A percentile compares a stretch with the other conserved stretches of the same genome.
These are phyloP conservation scores for Geosmithia putterillii DNA, from an alignment of 2,329 filamentous ascomycete species.

Conservation along the genomic window DNA sequence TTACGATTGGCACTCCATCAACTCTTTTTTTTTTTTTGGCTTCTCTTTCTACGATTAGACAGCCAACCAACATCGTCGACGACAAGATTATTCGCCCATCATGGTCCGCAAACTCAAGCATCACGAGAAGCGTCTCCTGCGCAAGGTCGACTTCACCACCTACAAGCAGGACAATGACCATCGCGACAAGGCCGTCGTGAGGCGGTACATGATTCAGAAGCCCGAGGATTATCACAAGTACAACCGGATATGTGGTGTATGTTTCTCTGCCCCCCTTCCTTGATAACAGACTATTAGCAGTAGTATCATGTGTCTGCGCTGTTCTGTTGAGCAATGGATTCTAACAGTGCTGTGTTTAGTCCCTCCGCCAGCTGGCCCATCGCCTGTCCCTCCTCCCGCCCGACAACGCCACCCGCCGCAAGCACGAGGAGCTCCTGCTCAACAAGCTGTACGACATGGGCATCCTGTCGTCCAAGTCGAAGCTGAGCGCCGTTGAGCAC, in stretches of 20 bases:
- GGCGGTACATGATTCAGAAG: slow-evolving; percentile 86
- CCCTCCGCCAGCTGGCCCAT: slow-evolving; percentile 83
- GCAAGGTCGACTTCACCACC: slow-evolving; percentile 84
- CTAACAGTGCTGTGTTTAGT: slow-evolving; percentile 28
- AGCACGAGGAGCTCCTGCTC: slow-evolving; percentile 77
- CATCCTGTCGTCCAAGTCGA: slow-evolving; percentile 62
- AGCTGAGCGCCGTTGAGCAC: slow-evolving; percentile 76
- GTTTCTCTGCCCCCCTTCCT: slow-evolving; percentile 12
- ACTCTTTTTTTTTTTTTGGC: neutral
- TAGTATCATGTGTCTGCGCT: neutral
- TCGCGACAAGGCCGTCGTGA: slow-evolving; percentile 65
- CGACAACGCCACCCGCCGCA: slow-evolving; percentile 62
- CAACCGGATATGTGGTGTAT: slow-evolving; percentile 55
- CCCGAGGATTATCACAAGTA: slow-evolving; percentile 69
- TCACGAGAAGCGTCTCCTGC: slow-evolving; percentile 92
- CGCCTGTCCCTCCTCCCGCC: slow-evolving; percentile 73
- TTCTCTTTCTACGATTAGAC: neutral
- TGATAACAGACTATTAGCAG: slow-evolving; percentile 9
- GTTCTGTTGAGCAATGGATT: neutral
- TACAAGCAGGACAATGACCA: slow-evolving; percentile 85
- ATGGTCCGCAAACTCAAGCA: slow-evolving; percentile 97
- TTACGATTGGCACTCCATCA: neutral
- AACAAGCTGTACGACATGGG: slow-evolving; percentile 93
- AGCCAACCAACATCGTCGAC: too few species aligned
- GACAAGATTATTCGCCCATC: slow-evolving; percentile 12